Conservation (phyloP, 768 basidiomycete genomes). For the Mycena vulgaris region DNA sequence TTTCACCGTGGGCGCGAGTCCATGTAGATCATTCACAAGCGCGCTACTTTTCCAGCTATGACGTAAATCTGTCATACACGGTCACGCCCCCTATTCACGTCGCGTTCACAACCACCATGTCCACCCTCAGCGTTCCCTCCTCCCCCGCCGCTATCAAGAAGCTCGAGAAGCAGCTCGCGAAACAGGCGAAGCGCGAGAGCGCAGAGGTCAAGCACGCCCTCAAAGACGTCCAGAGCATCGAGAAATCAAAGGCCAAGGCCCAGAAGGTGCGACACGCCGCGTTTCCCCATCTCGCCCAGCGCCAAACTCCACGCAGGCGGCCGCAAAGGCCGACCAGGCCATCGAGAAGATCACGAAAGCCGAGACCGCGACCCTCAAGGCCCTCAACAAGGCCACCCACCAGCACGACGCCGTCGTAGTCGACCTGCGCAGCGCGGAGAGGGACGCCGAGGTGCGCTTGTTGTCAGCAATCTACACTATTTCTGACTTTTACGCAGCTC, state of each 20-base stretch:
- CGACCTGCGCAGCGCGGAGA: slow-evolving; percentile 58
- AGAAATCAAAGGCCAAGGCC: slow-evolving; percentile 68
- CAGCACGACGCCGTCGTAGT: slow-evolving; percentile 65
- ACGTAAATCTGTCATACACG: no score
- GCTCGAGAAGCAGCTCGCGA: slow-evolving; percentile 60
- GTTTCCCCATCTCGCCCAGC: background rate
- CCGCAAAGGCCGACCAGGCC: slow-evolving; percentile 59
- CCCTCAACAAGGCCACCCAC: slow-evolving; percentile 67
- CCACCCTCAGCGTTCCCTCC: slow-evolving; percentile 37
- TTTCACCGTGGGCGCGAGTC: no score
- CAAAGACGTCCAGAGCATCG: slow-evolving; percentile 66
- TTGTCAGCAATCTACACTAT: background rate
- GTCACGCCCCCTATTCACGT: slow-evolving; percentile 15
- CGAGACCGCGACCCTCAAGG: slow-evolving; percentile 66
- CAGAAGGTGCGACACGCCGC: slow-evolving; percentile 58
- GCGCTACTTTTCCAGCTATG: no score
- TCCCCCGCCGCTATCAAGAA: slow-evolving; percentile 50
- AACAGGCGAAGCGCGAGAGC: slow-evolving; percentile 69
- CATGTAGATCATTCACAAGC: no score
- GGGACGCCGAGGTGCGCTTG: slow-evolving; percentile 58
- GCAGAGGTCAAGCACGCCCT: slow-evolving; percentile 65
- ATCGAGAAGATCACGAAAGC: slow-evolving; percentile 61
- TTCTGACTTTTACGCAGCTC: slow-evolving; percentile 34
- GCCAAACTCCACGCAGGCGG: slow-evolving; percentile 49
- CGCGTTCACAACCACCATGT: slow-evolving; percentile 34